These are phyloP conservation scores for Penicillium alfredii DNA, from an alignment of 495 filamentous ascomycete species.

Conservation along the genomic window DNA sequence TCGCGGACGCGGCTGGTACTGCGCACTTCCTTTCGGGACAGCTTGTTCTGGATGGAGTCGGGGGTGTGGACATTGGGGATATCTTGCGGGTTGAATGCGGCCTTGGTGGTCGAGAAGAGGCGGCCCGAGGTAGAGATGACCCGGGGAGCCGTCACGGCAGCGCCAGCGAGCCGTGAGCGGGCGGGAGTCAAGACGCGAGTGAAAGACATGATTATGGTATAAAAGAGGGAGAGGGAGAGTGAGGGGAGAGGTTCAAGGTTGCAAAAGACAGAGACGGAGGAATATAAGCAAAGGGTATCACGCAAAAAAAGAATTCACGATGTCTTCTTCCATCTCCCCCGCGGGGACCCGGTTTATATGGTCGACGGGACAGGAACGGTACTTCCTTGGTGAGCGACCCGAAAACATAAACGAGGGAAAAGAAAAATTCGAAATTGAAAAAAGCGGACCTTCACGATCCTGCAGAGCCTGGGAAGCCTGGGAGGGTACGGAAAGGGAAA, in stretches of 20 bases:
- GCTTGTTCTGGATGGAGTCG: constrained; percentile 33
- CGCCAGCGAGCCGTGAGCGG: constrained; percentile 12
- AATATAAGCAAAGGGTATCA: not conserved
- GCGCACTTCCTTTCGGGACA: constrained; percentile 19
- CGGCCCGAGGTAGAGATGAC: constrained; percentile 8
- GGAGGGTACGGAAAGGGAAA: too few relatives aligned
- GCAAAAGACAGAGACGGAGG: too few relatives aligned
- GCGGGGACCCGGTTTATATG: constrained; percentile 11
- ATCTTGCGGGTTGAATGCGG: constrained; percentile 12
- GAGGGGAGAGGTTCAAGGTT: not conserved
- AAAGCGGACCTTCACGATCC: too few relatives aligned
- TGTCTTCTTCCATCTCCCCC: not conserved
- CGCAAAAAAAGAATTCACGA: constrained; percentile 1
- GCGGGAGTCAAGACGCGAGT: constrained; percentile 8
- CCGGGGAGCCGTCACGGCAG: constrained; percentile 4
- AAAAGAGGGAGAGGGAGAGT: not conserved
- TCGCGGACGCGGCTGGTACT: constrained; percentile 35
- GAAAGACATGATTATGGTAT: constrained; percentile 12
- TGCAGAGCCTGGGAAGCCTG: too few relatives aligned
- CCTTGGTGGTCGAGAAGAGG: constrained; percentile 14
- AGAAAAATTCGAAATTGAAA: constrained; percentile 8
- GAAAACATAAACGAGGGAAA: constrained; percentile 14
- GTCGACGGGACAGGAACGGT: constrained; percentile 6
- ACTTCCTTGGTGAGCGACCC: constrained; percentile 19
- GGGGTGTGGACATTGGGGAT: constrained; percentile 16